Evolutionary conservation across 352 stramenopile species (phyloP), one percentile per base, ranked within the genome.

Genomic region (Pythium phragmiticola): DNA sequence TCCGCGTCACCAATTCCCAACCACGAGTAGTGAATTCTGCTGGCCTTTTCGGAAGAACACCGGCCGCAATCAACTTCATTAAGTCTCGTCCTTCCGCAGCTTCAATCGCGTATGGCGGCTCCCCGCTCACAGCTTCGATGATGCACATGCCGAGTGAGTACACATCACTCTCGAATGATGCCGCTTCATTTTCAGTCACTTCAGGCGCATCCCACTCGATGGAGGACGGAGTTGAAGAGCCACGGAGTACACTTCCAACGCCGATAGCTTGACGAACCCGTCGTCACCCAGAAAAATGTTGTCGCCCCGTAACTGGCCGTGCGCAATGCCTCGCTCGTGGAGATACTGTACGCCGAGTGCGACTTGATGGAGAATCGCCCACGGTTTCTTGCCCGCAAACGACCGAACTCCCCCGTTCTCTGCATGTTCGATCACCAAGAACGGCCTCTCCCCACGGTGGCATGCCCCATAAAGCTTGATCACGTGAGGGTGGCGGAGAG

Each of bases 281-380:
- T 72, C 39, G 52, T 78, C 59, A 26, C 78, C 78, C 69, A 69
- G 1, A 8, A 17, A 3, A 19, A 69, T 55, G 34, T 60, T 51
- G 16, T 64, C 43, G 14, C 55, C 26, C n/a, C n/a, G 11, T 7
- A 60, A 23, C 17, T 46, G 26, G 0, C 49, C 39, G 14, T 64
- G 63, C 6, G 90, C 60, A 9, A 82, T 58, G n/a, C 67, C 66
- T 23, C 75, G 57, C 23, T 65, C 60, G 64, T 97, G 88, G 13
- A 97, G 68, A 60, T 92, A 96, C 42, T 68, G 53, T 2, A 97
- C 57, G 0, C 82, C 88, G 9, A 80, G 39, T 13, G 74, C 65
- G 1, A 68, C 65, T 46, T 86, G 55, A 45, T 82, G 72, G 16
- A 88, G 72, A 0, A 68, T 63, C 2, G 45, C 21, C 66, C 69